Evolutionary conservation across 2,329 filamentous ascomycete genomes (phyloP).

Genomic region (Xylariales sp.): DNA sequence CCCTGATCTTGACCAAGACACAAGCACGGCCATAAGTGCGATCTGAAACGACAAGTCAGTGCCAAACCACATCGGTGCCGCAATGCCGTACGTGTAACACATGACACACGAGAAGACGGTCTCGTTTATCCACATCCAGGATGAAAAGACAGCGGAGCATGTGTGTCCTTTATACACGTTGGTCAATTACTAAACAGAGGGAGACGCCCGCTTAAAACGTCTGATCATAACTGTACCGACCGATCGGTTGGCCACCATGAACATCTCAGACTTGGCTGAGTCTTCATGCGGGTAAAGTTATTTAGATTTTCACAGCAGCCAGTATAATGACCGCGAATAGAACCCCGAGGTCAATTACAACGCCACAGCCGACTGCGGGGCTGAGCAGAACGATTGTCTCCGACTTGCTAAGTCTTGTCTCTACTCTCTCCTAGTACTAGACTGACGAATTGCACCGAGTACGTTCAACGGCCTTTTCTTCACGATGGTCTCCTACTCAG

Average conservation of each 20-base stretch:
- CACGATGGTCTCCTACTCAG: too few relatives aligned
- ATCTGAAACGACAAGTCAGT: conserved; percentile 35
- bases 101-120: conserved; percentile 32
- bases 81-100: conserved; percentile 24
- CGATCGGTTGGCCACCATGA: conserved; percentile 30
- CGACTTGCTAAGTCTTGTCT: conserved; percentile 2
- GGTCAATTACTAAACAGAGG: too few relatives aligned
- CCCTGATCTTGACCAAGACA: conserved; percentile 42
- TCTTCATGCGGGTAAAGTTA: conserved; percentile 36
- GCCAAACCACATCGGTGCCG: conserved; percentile 27
- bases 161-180: too few relatives aligned
- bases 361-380: conserved; percentile 36
- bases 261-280: conserved; percentile 39
- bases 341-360: conserved; percentile 43
- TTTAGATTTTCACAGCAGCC: conserved; percentile 40
- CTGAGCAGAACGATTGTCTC: conserved; percentile 21
- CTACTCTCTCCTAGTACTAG: neutral
- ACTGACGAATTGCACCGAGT: too few relatives aligned
- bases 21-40: conserved; percentile 45
- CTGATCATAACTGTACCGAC: too few relatives aligned
- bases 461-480: too few relatives aligned
- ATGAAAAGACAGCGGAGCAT: conserved; percentile 27
- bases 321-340: conserved; percentile 43
- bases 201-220: too few relatives aligned
- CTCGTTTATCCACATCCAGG: conserved; percentile 40